Percentiles rank a stretch among this genome's conserved stretches.
Evolutionary conservation across 2,329 filamentous ascomycete genomes (phyloP).

Genomic region (Penicillium brasilianum): DNA sequence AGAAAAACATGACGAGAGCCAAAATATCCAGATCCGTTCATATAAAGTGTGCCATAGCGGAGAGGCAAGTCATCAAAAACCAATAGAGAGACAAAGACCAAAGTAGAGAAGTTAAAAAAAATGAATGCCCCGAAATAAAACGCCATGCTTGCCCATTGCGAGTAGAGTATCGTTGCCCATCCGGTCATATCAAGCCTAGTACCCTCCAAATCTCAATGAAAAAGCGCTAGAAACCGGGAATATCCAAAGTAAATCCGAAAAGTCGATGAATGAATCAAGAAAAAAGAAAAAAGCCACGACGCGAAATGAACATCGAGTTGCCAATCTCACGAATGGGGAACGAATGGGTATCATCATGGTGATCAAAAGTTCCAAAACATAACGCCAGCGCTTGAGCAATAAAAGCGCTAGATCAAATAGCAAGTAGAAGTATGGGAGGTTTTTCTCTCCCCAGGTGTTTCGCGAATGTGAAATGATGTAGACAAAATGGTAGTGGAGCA

Average conservation of each 20-base stretch:
- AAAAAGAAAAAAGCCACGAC: not conserved
- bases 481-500: not conserved
- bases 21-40: conserved; percentile 6
- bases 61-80: not conserved
- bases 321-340: conserved; percentile 11
- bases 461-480: not conserved
- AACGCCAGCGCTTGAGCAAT: conserved; percentile 31
- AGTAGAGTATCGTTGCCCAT: conserved; percentile 18
- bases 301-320: not conserved
- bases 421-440: conserved; percentile 17
- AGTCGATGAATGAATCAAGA: not conserved
- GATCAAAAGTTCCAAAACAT: conserved; percentile 28
- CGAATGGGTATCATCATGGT: conserved; percentile 43
- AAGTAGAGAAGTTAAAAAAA: conserved; percentile 13
- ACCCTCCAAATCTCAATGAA: not conserved
- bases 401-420: conserved; percentile 20
- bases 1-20: not conserved
- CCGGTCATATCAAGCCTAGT: conserved; percentile 10
- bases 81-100: conserved; percentile 10
- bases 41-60: conserved; percentile 3
- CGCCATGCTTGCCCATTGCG: conserved; percentile 21
- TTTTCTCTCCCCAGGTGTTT: not conserved
- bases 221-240: conserved; percentile 8
- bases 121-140: conserved; percentile 13
- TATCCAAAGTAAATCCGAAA: conserved; percentile 7